Percentiles rank a stretch among this genome's conserved stretches.
Evolutionary conservation across 148 eudicot genomes (phyloP).

Genomic region (Cornus controversa): DNA sequence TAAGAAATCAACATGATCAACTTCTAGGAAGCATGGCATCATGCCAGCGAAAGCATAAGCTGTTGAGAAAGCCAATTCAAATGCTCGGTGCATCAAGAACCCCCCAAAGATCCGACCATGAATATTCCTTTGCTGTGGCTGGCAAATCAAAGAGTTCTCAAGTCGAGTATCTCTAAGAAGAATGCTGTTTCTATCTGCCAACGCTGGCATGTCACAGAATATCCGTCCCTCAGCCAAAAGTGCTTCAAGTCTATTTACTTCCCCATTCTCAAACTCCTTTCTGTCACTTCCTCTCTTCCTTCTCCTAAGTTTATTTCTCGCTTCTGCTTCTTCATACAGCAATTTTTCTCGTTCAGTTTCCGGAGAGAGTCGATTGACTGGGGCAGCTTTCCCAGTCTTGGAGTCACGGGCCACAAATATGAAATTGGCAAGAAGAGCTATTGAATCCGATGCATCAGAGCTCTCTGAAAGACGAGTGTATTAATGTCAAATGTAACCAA

Average conservation of each 20-base stretch:
- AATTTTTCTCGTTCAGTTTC: constrained; percentile 74
- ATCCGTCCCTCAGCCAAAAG: constrained; percentile 85
- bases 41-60: constrained; percentile 89
- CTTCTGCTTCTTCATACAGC: constrained; percentile 80
- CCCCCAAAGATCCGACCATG: constrained; percentile 99
- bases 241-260: constrained; percentile 39
- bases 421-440: constrained; percentile 88
- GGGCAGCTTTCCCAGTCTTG: constrained; percentile 82
- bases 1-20: constrained; percentile 93
- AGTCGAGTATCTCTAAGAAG: constrained; percentile 84
- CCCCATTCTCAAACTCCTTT: constrained; percentile 46
- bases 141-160: constrained; percentile 89
- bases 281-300: constrained; percentile 43
- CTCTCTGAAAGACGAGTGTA: constrained; percentile 29
- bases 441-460: constrained; percentile 38
- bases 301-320: constrained; percentile 62
- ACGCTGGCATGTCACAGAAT: constrained; percentile 97
- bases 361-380: constrained; percentile 77
- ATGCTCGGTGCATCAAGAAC: constrained; percentile 95
- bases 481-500: no score
- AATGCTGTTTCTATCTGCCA: constrained; percentile 95
- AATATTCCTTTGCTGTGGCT: constrained; percentile 95
- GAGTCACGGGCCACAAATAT: constrained; percentile 97
- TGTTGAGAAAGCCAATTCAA: constrained; percentile 88
- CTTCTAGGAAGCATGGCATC: constrained; percentile 85